Base-by-base conservation (phyloP, 805 yeast species). In the Cyberlindnera maclurae region DNA sequence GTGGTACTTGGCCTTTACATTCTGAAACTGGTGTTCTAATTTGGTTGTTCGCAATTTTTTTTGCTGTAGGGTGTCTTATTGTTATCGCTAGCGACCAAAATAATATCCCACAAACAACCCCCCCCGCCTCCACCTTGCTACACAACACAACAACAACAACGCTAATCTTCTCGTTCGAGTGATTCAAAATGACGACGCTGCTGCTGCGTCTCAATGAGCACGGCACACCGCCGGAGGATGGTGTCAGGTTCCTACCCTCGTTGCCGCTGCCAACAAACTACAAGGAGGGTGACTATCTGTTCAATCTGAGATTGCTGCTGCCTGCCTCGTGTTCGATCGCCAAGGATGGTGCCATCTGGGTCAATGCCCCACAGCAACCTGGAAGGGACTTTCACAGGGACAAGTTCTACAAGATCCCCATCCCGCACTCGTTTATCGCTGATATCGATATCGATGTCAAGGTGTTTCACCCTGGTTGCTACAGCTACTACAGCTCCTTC, bases 391-490 rank as follows among this genome's bases (percentile, higher is more conserved):
- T 82, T 51, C 67, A 73, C 12, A 70, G 97, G 45, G 57, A 68
- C 31, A 66, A 62, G 36, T 85, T 73, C 57, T 66, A 70, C 44
- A 69, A 75, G 32, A 67, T 67, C 40, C 56, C 69, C 31, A 68
- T 82, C 39, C 63, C 64, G 7, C 62, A 75, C n/a, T 67, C 78
- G 1, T 80, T 89, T 56, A 78, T 77, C 51, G 58, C 71, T 37
- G 93, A 88, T 55, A 67, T 74, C 36, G 58, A 64, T 27, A 62
- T 89, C 15, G 77, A 73, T 43, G 66, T 90, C 36, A 67, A 73
- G 8, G 74, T 90, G 39, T 75, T 60, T 52, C 60, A 55, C 6
- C 88, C 96, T 1, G 98, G 98, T 3, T 73, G 94, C 2, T 90
- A 72, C 60, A 72, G 82, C 42, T 89, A 77, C 59, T 84, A 79